phyloP scores from a whole-genome alignment of 257 asterid species.

The Jacaranda mimosifolia region DNA sequence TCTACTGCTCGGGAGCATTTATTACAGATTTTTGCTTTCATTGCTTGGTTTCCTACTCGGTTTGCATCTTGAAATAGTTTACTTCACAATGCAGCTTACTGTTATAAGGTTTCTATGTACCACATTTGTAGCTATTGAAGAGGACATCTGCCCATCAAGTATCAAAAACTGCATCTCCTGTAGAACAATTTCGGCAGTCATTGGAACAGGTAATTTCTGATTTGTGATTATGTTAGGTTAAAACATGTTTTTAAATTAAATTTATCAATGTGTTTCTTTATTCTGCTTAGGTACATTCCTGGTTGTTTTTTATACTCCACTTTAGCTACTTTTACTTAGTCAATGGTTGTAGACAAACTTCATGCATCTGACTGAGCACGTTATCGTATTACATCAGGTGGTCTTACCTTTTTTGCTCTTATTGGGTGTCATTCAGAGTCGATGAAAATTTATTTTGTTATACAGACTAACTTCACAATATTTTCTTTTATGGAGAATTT shows the following conservation, averaged over 20 bases:
- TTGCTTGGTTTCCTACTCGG: slow-evolving; percentile 31
- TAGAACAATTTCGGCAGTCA: slow-evolving; percentile 72
- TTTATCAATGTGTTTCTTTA: slow-evolving; percentile 16
- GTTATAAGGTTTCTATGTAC: slow-evolving; percentile 71
- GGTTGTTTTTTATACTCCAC: neutral
- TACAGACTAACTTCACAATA: neutral
- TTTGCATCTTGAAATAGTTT: slow-evolving; percentile 55
- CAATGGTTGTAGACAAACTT: slow-evolving; percentile 19
- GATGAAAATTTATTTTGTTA: neutral
- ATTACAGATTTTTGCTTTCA: slow-evolving; percentile 11
- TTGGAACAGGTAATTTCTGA: slow-evolving; percentile 68
- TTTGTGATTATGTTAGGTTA: slow-evolving; percentile 2
- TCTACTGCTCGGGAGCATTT: neutral
- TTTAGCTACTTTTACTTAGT: slow-evolving; percentile 17
- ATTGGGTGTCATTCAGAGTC: neutral
- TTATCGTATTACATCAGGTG: neutral
- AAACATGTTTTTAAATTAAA: neutral
- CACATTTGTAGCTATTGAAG: slow-evolving; percentile 83
- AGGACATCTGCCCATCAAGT: slow-evolving; percentile 68
- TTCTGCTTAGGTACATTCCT: neutral
- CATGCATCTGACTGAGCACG: neutral
- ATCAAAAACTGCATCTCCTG: slow-evolving; percentile 67
- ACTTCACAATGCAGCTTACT: slow-evolving; percentile 65
- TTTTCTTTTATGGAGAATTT: neutral
- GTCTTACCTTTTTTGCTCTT: slow-evolving; percentile 8